Conservation (phyloP, 2,329 filamentous ascomycete genomes). For the Epichloe aotearoae region DNA sequence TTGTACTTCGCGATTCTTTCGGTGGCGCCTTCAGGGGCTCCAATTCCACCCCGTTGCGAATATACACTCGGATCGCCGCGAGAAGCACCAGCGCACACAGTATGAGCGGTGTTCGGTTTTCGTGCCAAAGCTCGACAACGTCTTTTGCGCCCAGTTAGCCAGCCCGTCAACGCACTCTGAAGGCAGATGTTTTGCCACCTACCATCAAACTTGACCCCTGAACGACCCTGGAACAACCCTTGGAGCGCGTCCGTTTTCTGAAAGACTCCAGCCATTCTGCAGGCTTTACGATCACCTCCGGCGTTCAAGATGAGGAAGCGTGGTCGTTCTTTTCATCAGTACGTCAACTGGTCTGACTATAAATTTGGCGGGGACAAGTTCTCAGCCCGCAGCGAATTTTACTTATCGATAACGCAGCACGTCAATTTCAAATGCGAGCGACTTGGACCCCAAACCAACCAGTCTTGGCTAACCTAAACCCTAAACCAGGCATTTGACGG, state of each 20-base stretch:
- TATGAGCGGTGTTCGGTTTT: conserved; percentile 31
- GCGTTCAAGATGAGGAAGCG: not conserved
- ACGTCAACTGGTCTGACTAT: not conserved
- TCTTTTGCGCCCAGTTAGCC: conserved; percentile 13
- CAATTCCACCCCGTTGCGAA: conserved; percentile 23
- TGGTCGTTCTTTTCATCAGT: not conserved
- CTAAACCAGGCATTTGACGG: no score
- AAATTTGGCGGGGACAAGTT: conserved; percentile 1
- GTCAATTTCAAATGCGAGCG: not conserved
- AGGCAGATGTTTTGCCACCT: not conserved
- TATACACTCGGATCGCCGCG: conserved; percentile 26
- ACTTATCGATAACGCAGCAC: conserved; percentile 5
- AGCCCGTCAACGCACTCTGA: not conserved
- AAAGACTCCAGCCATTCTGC: conserved; percentile 2
- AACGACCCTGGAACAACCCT: not conserved
- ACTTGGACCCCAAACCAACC: not conserved
- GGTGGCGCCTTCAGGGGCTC: conserved; percentile 25
- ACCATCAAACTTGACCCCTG: conserved; percentile 3
- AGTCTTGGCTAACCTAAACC: no score
- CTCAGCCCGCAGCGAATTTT: not conserved
- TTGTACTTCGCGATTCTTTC: conserved; percentile 19
- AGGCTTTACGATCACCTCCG: not conserved
- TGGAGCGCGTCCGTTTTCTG: not conserved
- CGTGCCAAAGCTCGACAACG: conserved; percentile 32
- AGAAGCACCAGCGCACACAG: conserved; percentile 25